Base-by-base conservation (phyloP, 1,139 yeast species). In the Suhomyces kunorum region DNA sequence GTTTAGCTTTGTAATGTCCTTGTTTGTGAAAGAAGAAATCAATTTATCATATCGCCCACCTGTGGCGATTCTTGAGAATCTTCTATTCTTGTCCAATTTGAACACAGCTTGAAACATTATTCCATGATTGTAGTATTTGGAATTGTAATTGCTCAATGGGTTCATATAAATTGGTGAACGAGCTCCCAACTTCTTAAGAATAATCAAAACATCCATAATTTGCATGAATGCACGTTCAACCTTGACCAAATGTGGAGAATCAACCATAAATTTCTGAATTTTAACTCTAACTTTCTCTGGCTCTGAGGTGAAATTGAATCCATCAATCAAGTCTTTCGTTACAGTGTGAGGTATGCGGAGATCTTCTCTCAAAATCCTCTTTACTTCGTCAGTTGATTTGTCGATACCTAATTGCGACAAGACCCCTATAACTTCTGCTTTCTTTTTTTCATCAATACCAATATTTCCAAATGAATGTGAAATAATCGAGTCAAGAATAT, bases 41-140 rank as follows among this genome's bases (percentile, higher is more conserved):
- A 90, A 68, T 16, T 71, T 66, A 55, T 92, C 98, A 55, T 88
- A 92, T 37, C 98, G 68, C 1, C 98, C 98, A 33, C 98, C 98
- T 1, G 95, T 92, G 9, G 94, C 94, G 30, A 87, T 64, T 30
- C 90, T 59, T 0, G 75, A 58, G 34, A 51, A 61, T 15, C 64
- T 55, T 35, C 71, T 59, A 32, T 55, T 63, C 46, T 71, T 74
- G 9, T 81, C 72, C 51, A 60, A 49, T 43, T 85, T 85, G 51
- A 80, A 77, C 1, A 88, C 78, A 0, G 86, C 89, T 54, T 88
- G 95, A 56, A 90, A 92, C 95, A 92, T 88, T 2, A 90, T 65
- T 0, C 95, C 95, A 17, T 81, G 81, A 25, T 72, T 68, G 57
- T 89, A 92, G 56, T 88, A 90, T 17, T 81, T 76, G 31, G 83